Evolutionary conservation across 176 grass and related monocot species (phyloP).

Genomic region (Oryza longistaminata): DNA sequence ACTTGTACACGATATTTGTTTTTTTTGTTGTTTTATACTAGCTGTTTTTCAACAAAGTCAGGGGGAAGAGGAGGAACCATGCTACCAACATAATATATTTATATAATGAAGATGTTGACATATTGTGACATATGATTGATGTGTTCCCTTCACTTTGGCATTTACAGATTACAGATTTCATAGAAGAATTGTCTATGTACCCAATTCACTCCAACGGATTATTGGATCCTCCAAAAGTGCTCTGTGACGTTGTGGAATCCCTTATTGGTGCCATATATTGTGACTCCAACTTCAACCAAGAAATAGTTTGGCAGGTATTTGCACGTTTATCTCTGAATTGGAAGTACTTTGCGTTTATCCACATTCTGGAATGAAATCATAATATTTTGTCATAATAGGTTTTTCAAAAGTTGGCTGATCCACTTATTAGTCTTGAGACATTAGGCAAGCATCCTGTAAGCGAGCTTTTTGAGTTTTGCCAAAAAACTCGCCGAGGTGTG

Average conservation of each 20-base stretch:
- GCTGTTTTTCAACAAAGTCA: neutral
- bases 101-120: slow-evolving; percentile 1
- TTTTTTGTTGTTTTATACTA: neutral
- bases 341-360: neutral
- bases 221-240: slow-evolving; percentile 61
- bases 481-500: slow-evolving; percentile 38
- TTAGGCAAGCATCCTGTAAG: slow-evolving; percentile 63
- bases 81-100: neutral
- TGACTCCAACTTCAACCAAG: slow-evolving; percentile 52
- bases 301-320: slow-evolving; percentile 59
- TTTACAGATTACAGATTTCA: slow-evolving; percentile 60
- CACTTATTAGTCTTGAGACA: slow-evolving; percentile 58
- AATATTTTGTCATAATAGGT: slow-evolving; percentile 42
- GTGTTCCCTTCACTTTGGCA: neutral
- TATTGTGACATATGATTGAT: slow-evolving; percentile 8
- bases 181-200: slow-evolving; percentile 51
- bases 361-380: neutral
- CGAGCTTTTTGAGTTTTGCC: slow-evolving; percentile 68
- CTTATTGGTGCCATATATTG: slow-evolving; percentile 65
- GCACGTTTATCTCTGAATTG: neutral
- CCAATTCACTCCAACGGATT: slow-evolving; percentile 68
- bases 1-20: neutral
- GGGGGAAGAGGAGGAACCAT: neutral
- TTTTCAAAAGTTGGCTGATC: slow-evolving; percentile 56
- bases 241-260: slow-evolving; percentile 69